These are phyloP conservation scores for Salix viminalis DNA, from an alignment of 345 rosid genomes.

Conservation along the genomic window DNA sequence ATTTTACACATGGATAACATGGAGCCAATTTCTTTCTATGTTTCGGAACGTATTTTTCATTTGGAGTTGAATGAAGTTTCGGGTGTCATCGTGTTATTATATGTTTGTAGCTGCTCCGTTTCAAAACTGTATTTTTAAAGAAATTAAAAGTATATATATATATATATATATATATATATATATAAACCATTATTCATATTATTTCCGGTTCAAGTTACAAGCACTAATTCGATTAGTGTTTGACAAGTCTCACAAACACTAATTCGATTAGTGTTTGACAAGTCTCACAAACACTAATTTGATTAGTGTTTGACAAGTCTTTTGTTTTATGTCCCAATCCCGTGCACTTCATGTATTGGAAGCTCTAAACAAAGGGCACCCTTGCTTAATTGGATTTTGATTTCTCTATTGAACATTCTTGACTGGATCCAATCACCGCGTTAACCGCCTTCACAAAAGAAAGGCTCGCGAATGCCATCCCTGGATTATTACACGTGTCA, in stretches of 20 bases:
- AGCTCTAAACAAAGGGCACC: background rate
- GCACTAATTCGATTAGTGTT: background rate
- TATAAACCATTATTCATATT: background rate
- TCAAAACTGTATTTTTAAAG: too few species aligned
- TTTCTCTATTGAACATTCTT: background rate
- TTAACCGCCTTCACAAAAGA: slow-evolving; percentile 11
- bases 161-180: background rate
- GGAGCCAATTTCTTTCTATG: too few species aligned
- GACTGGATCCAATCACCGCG: slow-evolving; percentile 19
- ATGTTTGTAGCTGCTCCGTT: too few species aligned
- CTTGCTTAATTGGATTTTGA: background rate
- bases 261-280: background rate
- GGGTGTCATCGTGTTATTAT: too few species aligned
- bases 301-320: background rate
- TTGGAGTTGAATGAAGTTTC: too few species aligned
- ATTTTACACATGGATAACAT: too few species aligned
- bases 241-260: background rate
- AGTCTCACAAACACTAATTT: background rate
- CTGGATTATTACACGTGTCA: slow-evolving; percentile 8
- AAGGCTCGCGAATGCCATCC: background rate
- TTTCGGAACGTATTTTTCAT: too few species aligned
- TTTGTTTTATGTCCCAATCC: background rate
- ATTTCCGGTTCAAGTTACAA: background rate
- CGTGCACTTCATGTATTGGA: background rate
- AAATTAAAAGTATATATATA: too few species aligned